Conservation (phyloP, 805 yeast genomes). For the Starmerella stellata region DNA sequence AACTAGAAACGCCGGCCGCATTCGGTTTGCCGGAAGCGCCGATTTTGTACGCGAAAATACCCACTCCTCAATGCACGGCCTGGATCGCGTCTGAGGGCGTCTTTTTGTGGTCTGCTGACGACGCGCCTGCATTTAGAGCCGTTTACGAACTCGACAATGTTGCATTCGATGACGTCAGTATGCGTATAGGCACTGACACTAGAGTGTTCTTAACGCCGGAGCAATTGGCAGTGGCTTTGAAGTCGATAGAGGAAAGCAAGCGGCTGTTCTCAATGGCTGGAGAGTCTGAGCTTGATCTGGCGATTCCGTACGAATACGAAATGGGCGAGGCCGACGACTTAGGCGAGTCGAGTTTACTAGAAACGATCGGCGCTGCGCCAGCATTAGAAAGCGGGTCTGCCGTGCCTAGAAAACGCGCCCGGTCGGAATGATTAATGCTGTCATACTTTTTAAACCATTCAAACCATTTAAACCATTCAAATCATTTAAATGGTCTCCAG, state of each 20-base stretch:
- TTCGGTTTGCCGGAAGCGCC: constrained; percentile 23
- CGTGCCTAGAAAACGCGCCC: neutral
- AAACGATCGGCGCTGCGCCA: neutral
- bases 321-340: constrained; percentile 13
- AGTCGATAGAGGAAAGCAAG: constrained; percentile 5
- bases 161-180: neutral
- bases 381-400: neutral
- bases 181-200: neutral
- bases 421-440: too few relatives aligned
- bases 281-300: constrained; percentile 7
- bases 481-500: too few relatives aligned
- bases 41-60: constrained; percentile 14
- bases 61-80: constrained; percentile 4
- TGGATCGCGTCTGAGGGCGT: constrained; percentile 19
- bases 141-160: constrained; percentile 2
- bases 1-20: constrained; percentile 21
- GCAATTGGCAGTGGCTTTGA: neutral
- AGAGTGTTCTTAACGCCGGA: neutral
- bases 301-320: constrained; percentile 11
- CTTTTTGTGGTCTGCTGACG: constrained; percentile 16
- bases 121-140: neutral
- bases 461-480: too few relatives aligned
- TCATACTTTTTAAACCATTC: too few relatives aligned
- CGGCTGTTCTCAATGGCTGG: neutral
- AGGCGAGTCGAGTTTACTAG: constrained; percentile 3